These are phyloP conservation scores for Blastocladiella emersonii DNA, from an alignment of 371 early-diverging fungal species.

Conservation along the genomic window DNA sequence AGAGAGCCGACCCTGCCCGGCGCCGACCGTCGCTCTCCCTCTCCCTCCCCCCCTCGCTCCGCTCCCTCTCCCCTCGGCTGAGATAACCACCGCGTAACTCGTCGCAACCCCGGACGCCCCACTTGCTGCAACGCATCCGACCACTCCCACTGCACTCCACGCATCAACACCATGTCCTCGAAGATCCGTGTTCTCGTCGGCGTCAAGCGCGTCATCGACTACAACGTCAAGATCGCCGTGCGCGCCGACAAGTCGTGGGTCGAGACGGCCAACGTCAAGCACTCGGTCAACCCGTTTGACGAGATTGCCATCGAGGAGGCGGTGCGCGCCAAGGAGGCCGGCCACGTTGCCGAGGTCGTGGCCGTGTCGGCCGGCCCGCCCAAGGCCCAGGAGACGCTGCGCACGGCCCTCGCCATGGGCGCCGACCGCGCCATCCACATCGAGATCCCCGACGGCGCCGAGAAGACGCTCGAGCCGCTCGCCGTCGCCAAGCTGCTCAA, in stretches of 20 bases:
- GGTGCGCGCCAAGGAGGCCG: slow-evolving; percentile 72
- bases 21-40: no score
- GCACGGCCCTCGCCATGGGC: slow-evolving; percentile 97
- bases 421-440: slow-evolving; percentile 94
- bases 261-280: slow-evolving; percentile 86
- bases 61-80: no score
- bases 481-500: slow-evolving; percentile 86
- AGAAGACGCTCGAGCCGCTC: slow-evolving; percentile 54
- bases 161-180: not conserved
- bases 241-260: slow-evolving; percentile 75
- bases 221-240: slow-evolving; percentile 95
- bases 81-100: no score
- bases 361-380: slow-evolving; percentile 82
- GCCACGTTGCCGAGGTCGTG: slow-evolving; percentile 49
- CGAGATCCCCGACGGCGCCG: slow-evolving; percentile 48
- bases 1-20: no score
- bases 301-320: slow-evolving; percentile 97
- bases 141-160: no score
- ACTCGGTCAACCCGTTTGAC: slow-evolving; percentile 98
- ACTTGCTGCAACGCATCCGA: no score
- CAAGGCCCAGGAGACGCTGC: slow-evolving; percentile 81
- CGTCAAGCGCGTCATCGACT: slow-evolving; percentile 94
- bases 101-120: no score
- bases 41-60: no score
- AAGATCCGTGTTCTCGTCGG: slow-evolving; percentile 68